Percentiles rank a stretch among this genome's conserved stretches.
These are phyloP conservation scores for Laetiporus sulphureus DNA, from an alignment of 1,284 basidiomycete species.

Conservation along the genomic window DNA sequence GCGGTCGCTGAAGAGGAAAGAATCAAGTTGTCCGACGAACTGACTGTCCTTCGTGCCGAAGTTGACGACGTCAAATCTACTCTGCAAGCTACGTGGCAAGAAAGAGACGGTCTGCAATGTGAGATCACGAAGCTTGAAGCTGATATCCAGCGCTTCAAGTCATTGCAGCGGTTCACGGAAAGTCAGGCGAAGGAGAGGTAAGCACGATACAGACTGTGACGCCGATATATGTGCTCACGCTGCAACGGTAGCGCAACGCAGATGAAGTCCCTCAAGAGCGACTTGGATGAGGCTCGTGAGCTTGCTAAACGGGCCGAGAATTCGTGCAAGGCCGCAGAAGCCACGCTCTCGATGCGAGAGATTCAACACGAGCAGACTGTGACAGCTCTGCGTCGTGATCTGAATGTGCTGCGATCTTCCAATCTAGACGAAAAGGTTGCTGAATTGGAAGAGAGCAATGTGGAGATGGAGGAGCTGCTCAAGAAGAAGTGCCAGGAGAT, in stretches of 20 bases:
- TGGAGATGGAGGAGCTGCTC: conserved; percentile 67
- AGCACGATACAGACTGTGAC: background rate
- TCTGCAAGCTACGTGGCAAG: conserved; percentile 33
- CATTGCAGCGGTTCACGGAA: conserved; percentile 54
- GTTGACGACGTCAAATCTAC: conserved; percentile 21
- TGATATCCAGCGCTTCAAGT: conserved; percentile 54
- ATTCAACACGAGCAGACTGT: conserved; percentile 61
- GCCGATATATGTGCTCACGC: conserved; percentile 5
- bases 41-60: conserved; percentile 21
- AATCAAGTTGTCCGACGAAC: conserved; percentile 22
- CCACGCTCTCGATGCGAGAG: conserved; percentile 53
- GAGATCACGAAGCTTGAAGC: conserved; percentile 53
- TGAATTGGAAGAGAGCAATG: conserved; percentile 61
- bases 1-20: conserved; percentile 24
- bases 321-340: conserved; percentile 51
- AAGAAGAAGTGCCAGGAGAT: conserved; percentile 67
- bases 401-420: conserved; percentile 45
- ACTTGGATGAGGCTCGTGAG: conserved; percentile 38
- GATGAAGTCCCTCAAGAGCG: conserved; percentile 35
- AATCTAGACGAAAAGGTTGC: conserved; percentile 46
- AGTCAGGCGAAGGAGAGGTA: conserved; percentile 44
- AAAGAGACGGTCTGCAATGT: conserved; percentile 43
- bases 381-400: conserved; percentile 46
- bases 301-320: conserved; percentile 49
- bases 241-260: conserved; percentile 37